Evolutionary conservation across 2,329 filamentous ascomycete genomes (phyloP).

Genomic region (Pseudogymnoascus sp.): DNA sequence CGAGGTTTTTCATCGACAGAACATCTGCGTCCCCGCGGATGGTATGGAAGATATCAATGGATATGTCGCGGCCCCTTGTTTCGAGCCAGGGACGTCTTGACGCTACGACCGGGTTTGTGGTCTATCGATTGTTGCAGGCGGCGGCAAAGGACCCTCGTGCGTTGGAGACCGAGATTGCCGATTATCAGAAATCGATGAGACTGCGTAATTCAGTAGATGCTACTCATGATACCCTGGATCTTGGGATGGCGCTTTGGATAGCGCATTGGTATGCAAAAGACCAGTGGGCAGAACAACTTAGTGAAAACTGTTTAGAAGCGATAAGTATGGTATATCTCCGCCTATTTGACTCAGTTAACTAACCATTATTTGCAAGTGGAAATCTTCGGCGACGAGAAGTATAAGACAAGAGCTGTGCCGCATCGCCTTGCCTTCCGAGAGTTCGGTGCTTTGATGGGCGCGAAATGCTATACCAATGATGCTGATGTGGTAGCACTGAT

Average conservation of each 20-base stretch:
- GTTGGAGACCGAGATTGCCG: slow-evolving; percentile 41
- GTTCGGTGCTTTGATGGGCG: slow-evolving; percentile 7
- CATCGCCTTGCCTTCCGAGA: slow-evolving; percentile 9
- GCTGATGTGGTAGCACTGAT: background rate
- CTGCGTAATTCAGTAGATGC: slow-evolving; percentile 36
- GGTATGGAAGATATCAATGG: slow-evolving; percentile 49
- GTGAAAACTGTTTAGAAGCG: background rate
- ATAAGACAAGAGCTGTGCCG: background rate
- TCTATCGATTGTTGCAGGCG: slow-evolving; percentile 41
- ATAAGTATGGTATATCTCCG: background rate
- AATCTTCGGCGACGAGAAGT: background rate
- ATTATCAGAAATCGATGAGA: slow-evolving; percentile 42
- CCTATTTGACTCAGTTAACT: slow-evolving; percentile 10
- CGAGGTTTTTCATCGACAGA: slow-evolving; percentile 36
- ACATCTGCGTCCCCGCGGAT: slow-evolving; percentile 25
- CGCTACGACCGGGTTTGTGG: slow-evolving; percentile 45
- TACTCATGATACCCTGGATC: slow-evolving; percentile 44
- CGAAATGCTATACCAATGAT: background rate
- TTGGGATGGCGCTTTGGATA: slow-evolving; percentile 53
- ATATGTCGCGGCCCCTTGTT: slow-evolving; percentile 40
- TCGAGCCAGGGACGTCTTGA: slow-evolving; percentile 47
- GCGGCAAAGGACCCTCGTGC: slow-evolving; percentile 30
- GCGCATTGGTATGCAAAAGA: slow-evolving; percentile 42
- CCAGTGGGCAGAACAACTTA: slow-evolving; percentile 38
- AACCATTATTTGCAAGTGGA: background rate